Evolutionary conservation across 2,329 filamentous ascomycete species (phyloP).

Genomic region (Aotearoamyces nothofagi): DNA sequence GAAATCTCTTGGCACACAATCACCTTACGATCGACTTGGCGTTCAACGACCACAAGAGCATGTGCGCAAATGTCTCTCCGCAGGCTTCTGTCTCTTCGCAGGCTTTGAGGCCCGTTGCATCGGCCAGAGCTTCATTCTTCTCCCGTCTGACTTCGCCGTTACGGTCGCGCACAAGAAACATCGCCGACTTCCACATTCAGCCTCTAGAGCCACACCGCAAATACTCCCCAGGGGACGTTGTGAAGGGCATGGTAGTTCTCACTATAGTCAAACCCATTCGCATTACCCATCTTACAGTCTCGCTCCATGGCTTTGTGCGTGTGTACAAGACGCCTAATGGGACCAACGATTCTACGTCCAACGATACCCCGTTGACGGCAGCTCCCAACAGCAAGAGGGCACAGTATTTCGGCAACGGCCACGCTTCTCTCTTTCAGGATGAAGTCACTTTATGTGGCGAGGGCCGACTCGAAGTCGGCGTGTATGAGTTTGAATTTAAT

Average conservation of each 20-base stretch:
- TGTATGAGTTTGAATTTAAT: slow-evolving; percentile 69
- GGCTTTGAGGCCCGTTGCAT: slow-evolving; percentile 9
- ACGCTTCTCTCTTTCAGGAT: slow-evolving; percentile 71
- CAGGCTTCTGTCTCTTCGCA: slow-evolving; percentile 10
- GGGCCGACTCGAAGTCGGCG: slow-evolving; percentile 56
- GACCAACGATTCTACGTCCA: slow-evolving; percentile 29
- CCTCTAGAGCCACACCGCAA: slow-evolving; percentile 65
- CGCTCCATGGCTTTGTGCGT: slow-evolving; percentile 64
- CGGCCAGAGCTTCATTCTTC: slow-evolving; percentile 16
- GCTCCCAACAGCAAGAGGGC: slow-evolving; percentile 23
- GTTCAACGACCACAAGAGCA: slow-evolving; percentile 14
- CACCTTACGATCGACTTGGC: slow-evolving; percentile 12
- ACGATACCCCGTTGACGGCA: slow-evolving; percentile 18
- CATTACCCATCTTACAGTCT: slow-evolving; percentile 67
- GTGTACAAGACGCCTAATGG: slow-evolving; percentile 55
- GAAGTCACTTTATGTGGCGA: slow-evolving; percentile 69
- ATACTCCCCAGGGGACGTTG: slow-evolving; percentile 60
- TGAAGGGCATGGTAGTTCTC: slow-evolving; percentile 56
- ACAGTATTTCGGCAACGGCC: slow-evolving; percentile 59
- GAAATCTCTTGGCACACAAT: slow-evolving; percentile 4
- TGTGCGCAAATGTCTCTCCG: slow-evolving; percentile 18
- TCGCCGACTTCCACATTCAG: slow-evolving; percentile 66
- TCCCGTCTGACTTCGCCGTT: slow-evolving; percentile 29
- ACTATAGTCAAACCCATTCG: slow-evolving; percentile 59
- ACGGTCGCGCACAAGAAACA: slow-evolving; percentile 37